Percentiles rank a stretch among this genome's conserved stretches.
These are phyloP conservation scores for Neobulgaria alba DNA, from an alignment of 2,329 filamentous ascomycete species.

Conservation along the genomic window DNA sequence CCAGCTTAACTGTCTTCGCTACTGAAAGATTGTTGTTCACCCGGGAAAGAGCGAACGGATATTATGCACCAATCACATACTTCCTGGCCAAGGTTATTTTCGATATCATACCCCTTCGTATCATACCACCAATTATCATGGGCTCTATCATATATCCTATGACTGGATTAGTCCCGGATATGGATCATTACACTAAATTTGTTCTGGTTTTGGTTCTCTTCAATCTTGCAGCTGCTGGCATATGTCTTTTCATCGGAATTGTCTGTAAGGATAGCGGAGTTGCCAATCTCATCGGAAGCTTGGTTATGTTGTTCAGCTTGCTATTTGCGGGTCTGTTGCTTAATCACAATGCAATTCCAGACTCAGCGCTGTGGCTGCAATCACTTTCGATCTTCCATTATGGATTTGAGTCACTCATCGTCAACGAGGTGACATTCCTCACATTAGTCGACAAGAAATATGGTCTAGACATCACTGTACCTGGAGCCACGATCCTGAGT, in stretches of 20 bases:
- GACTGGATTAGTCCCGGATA: conserved; percentile 82
- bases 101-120: conserved; percentile 87
- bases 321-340: conserved; percentile 89
- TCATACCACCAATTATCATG: conserved; percentile 91
- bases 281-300: conserved; percentile 83
- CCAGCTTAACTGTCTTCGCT: conserved; percentile 87
- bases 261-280: conserved; percentile 86
- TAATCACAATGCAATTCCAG: conserved; percentile 88
- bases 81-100: conserved; percentile 97
- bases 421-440: conserved; percentile 90
- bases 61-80: conserved; percentile 90
- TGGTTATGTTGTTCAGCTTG: conserved; percentile 96
- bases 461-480: conserved; percentile 91
- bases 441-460: conserved; percentile 92
- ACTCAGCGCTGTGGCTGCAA: conserved; percentile 82
- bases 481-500: conserved; percentile 86
- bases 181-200: conserved; percentile 81
- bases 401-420: conserved; percentile 89
- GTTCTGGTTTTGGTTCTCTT: conserved; percentile 88
- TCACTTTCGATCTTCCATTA: conserved; percentile 96
- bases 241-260: conserved; percentile 94
- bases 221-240: conserved; percentile 86
- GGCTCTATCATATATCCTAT: conserved; percentile 96
- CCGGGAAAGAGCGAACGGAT: conserved; percentile 89
- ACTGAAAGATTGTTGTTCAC: conserved; percentile 85